Conservation (phyloP, 306 rosid species). For the Argentina anserina region DNA sequence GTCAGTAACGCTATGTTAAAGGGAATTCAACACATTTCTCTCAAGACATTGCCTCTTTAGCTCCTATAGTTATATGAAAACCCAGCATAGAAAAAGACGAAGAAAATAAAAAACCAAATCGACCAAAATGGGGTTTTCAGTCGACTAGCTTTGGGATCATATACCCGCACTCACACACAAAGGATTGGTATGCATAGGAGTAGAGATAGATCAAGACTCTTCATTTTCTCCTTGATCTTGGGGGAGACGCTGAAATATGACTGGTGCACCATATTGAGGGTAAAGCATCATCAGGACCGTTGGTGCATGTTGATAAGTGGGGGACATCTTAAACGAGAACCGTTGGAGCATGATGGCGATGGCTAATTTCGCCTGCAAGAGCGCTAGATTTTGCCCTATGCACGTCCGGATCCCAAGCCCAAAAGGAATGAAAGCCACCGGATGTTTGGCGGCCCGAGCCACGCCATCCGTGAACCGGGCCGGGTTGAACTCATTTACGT, state of each 20-base stretch:
- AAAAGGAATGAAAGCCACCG: conserved; percentile 68
- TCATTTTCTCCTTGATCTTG: conserved; percentile 15
- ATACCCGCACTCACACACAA: conserved; percentile 18
- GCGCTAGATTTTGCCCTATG: conserved; percentile 87
- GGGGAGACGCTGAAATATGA: conserved; percentile 49
- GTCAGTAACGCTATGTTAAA: conserved; percentile 3
- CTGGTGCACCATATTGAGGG: conserved; percentile 93
- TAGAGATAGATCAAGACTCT: conserved; percentile 14
- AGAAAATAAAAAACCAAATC: neutral
- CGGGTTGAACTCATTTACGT: conserved; percentile 81
- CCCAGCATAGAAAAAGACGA: neutral
- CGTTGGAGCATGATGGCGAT: conserved; percentile 79
- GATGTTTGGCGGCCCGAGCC: conserved; percentile 72
- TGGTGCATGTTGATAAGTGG: conserved; percentile 88
- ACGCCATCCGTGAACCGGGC: conserved; percentile 70
- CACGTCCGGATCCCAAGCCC: conserved; percentile 83
- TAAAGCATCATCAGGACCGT: conserved; percentile 91
- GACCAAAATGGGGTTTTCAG: conserved; percentile 33
- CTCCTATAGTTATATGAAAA: conserved; percentile 12
- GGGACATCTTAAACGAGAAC: conserved; percentile 76
- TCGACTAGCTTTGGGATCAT: conserved; percentile 19
- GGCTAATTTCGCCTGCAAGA: conserved; percentile 69
- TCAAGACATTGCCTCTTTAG: conserved; percentile 1
- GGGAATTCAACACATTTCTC: conserved; percentile 10
- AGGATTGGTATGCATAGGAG: conserved; percentile 2